Conservation (phyloP, 352 stramenopile species). For the Halophytophthora polymorphica region DNA sequence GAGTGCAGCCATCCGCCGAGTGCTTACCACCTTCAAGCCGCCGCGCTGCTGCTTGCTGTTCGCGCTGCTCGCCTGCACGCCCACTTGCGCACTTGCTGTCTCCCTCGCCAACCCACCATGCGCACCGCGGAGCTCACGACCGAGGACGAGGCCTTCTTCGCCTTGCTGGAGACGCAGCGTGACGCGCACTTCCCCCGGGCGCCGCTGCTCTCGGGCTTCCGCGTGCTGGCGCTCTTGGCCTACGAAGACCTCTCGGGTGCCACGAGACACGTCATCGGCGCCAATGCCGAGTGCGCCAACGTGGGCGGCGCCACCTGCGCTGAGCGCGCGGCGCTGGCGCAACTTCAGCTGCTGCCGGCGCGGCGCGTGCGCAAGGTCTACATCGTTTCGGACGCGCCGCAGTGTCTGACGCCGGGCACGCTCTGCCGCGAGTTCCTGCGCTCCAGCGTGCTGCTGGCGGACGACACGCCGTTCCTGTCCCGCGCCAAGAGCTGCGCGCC, state of each 20-base stretch:
- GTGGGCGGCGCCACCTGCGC: conserved; percentile 85
- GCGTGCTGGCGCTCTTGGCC: conserved; percentile 51
- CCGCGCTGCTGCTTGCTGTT: no score
- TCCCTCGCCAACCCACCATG: conserved; percentile 21
- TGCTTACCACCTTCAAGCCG: no score
- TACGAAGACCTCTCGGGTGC: conserved; percentile 46
- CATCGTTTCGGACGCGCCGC: conserved; percentile 81
- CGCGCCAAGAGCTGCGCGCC: conserved; percentile 51
- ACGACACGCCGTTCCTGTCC: conserved; percentile 60
- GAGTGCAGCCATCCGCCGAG: no score
- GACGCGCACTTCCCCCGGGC: conserved; percentile 31
- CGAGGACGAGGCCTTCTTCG: conserved; percentile 43
- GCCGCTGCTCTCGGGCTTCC: conserved; percentile 44
- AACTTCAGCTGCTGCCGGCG: conserved; percentile 65
- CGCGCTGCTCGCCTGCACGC: no score
- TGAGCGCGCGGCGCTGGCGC: conserved; percentile 77
- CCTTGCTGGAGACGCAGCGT: conserved; percentile 42
- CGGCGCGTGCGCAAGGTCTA: conserved; percentile 60
- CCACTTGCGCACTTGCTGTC: not conserved
- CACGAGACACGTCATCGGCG: conserved; percentile 56
- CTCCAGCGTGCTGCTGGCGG: conserved; percentile 50
- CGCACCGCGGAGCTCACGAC: conserved; percentile 36
- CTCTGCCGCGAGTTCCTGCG: conserved; percentile 88
- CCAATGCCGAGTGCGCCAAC: conserved; percentile 86
- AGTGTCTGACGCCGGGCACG: conserved; percentile 80